These are phyloP conservation scores for Niebla homalea DNA, from an alignment of 495 filamentous ascomycete genomes.

Conservation along the genomic window DNA sequence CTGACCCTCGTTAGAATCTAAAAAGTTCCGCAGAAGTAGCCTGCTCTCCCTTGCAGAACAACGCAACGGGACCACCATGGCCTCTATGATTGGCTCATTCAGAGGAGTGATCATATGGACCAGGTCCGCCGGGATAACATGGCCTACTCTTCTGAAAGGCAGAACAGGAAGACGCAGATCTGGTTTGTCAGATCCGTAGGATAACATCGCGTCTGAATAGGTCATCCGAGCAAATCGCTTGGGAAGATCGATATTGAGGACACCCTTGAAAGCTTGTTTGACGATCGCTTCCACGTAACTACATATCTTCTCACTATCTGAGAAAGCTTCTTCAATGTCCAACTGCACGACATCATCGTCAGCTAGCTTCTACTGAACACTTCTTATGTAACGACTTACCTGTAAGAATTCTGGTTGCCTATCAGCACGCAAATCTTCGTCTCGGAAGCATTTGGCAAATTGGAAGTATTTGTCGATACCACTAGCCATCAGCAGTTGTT, in stretches of 20 bases:
- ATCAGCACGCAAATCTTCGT: constrained; percentile 87
- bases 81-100: constrained; percentile 52
- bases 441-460: constrained; percentile 87
- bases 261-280: constrained; percentile 36
- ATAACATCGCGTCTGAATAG: constrained; percentile 67
- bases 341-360: constrained; percentile 35
- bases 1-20: constrained; percentile 49
- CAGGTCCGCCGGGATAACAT: constrained; percentile 51
- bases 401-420: constrained; percentile 96
- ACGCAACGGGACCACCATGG: constrained; percentile 37
- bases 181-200: constrained; percentile 83
- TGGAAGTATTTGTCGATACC: constrained; percentile 76
- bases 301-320: constrained; percentile 63
- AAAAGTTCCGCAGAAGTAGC: constrained; percentile 52
- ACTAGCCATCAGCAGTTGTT: constrained; percentile 92
- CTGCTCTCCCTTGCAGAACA: constrained; percentile 23
- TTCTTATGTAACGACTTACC: constrained; percentile 28
- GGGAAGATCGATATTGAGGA: constrained; percentile 25
- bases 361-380: background rate
- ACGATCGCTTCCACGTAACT: constrained; percentile 50
- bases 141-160: constrained; percentile 46
- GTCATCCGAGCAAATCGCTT: constrained; percentile 43
- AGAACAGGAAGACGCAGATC: constrained; percentile 55
- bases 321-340: constrained; percentile 86
- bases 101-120: constrained; percentile 56